phyloP scores from a whole-genome alignment of 1,284 basidiomycete genomes.

The Cutaneotrichosporon cavernicola region DNA sequence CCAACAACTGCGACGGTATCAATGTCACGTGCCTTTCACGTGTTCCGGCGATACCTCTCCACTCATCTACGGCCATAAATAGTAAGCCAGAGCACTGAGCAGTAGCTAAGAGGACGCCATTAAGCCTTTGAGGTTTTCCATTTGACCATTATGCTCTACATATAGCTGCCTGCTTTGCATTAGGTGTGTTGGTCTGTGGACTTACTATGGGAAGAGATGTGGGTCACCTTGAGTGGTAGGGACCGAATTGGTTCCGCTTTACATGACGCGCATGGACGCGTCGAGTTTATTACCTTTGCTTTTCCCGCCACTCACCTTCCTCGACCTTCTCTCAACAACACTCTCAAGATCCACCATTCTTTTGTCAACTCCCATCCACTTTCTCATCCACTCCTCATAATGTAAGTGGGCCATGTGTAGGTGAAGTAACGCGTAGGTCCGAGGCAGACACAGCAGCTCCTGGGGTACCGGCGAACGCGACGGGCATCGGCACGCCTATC shows the following conservation, averaged over 20 bases:
- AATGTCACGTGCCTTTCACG: neutral
- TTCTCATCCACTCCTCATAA: neutral
- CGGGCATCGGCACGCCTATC: neutral
- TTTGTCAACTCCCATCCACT: neutral
- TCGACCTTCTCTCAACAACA: neutral
- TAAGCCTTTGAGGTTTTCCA: too few relatives aligned
- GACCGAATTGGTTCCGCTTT: constrained; percentile 15
- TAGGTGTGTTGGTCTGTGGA: neutral
- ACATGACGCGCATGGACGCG: constrained; percentile 12
- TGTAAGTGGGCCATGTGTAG: neutral
- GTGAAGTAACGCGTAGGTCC: constrained; percentile 3
- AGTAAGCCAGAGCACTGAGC: too few relatives aligned
- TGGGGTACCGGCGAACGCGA: neutral
- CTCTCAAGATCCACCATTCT: neutral
- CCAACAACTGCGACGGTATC: neutral
- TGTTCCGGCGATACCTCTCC: neutral
- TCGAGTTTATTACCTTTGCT: constrained; percentile 12
- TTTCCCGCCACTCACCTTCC: constrained; percentile 2
- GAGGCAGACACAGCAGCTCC: neutral
- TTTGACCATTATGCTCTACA: neutral
- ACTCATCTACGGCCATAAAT: too few relatives aligned
- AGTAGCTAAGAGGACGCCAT: too few relatives aligned
- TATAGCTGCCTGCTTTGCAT: neutral
- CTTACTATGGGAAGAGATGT: neutral
- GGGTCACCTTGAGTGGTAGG: neutral